These are phyloP conservation scores for Colletotrichum truncatum DNA, from an alignment of 2,329 filamentous ascomycete species.

Conservation along the genomic window DNA sequence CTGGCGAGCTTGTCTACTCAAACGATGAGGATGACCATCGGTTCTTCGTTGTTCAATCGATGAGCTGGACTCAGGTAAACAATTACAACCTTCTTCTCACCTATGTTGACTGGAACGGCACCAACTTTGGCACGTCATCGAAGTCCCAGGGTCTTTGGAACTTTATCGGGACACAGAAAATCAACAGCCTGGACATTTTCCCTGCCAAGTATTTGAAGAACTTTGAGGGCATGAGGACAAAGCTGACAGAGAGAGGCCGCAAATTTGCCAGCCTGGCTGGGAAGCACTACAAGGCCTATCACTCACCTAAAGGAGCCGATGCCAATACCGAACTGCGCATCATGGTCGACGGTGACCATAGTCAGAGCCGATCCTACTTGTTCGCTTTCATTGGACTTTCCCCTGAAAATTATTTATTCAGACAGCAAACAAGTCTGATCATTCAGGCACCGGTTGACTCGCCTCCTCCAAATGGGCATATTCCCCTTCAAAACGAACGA, in stretches of 20 bases:
- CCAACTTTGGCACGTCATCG: conserved; percentile 50
- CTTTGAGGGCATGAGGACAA: conserved; percentile 40
- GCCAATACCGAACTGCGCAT: not conserved
- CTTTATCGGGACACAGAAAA: conserved; percentile 53
- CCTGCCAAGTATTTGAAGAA: conserved; percentile 54
- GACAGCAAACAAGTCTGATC: conserved; percentile 23
- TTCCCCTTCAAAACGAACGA: not conserved
- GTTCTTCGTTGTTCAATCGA: conserved; percentile 42
- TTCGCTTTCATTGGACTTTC: not conserved
- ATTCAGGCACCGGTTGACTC: conserved; percentile 30
- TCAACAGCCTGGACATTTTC: conserved; percentile 51
- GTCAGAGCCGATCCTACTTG: not conserved
- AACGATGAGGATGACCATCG: conserved; percentile 48
- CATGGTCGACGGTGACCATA: conserved; percentile 4
- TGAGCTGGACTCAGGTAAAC: conserved; percentile 42
- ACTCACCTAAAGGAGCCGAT: conserved; percentile 32
- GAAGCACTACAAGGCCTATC: conserved; percentile 56
- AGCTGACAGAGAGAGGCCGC: conserved; percentile 50
- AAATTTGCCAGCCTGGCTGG: conserved; percentile 54
- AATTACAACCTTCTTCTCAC: conserved; percentile 48
- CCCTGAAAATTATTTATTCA: not conserved
- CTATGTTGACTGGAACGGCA: conserved; percentile 57
- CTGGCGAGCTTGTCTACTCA: conserved; percentile 50
- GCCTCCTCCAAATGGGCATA: conserved; percentile 1
- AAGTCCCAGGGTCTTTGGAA: conserved; percentile 45